These are phyloP conservation scores for Apophysomyces variabilis DNA, from an alignment of 371 early-diverging fungal species.

Conservation along the genomic window DNA sequence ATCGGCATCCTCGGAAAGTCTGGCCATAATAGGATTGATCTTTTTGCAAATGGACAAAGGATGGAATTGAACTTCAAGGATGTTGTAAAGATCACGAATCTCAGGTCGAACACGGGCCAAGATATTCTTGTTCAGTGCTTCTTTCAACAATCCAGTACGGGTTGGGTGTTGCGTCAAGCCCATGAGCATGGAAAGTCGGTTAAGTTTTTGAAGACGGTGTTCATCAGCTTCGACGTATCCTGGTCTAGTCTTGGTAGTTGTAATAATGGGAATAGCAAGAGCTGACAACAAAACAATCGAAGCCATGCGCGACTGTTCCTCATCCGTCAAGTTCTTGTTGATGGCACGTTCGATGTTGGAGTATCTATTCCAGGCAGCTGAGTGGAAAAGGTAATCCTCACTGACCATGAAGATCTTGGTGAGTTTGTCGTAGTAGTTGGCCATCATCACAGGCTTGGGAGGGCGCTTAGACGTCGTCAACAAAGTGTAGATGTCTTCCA, in stretches of 20 bases:
- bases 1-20: slow-evolving; percentile 75
- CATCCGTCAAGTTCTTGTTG: slow-evolving; percentile 71
- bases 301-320: slow-evolving; percentile 83
- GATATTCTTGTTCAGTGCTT: slow-evolving; percentile 86
- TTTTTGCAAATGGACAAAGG: slow-evolving; percentile 96
- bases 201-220: slow-evolving; percentile 80
- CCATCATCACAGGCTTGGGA: slow-evolving; percentile 93
- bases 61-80: slow-evolving; percentile 96
- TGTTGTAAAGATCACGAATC: slow-evolving; percentile 90
- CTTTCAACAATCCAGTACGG: slow-evolving; percentile 88
- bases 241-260: slow-evolving; percentile 77
- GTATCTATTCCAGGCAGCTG: slow-evolving; percentile 96
- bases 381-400: slow-evolving; percentile 96
- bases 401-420: slow-evolving; percentile 95
- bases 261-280: slow-evolving; percentile 88
- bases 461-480: slow-evolving; percentile 89
- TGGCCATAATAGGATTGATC: slow-evolving; percentile 84
- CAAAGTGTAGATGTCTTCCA: slow-evolving; percentile 97
- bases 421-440: slow-evolving; percentile 97
- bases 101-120: slow-evolving; percentile 88
- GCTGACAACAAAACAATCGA: slow-evolving; percentile 91
- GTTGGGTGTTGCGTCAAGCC: slow-evolving; percentile 86
- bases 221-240: slow-evolving; percentile 78
- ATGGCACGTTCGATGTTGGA: slow-evolving; percentile 81
- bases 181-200: slow-evolving; percentile 87